Base-by-base conservation (phyloP, 2,329 filamentous ascomycete genomes). In the Chlorencoelia australis region DNA sequence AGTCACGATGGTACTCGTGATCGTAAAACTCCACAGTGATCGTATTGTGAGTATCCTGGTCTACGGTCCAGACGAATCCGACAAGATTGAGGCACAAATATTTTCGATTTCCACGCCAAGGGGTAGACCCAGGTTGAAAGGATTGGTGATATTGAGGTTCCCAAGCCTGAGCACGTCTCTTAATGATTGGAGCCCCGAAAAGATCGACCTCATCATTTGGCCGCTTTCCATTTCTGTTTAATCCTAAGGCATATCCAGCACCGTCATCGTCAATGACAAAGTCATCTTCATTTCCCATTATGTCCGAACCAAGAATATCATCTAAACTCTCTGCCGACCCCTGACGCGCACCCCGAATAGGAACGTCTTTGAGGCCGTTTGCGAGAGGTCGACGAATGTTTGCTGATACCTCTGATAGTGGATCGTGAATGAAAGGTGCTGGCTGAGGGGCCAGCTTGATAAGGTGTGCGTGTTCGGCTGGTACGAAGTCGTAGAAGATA, bases 21-120 rank as follows among this genome's bases (percentile, higher is more conserved):
- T 98, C 93, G 57, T 96, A 95, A 58, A 98, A 98, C 53, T 96
- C 91, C 2, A 96, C 88, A 0, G 88, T 95, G 8, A 98, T 80
- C 2, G 91, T 98, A 56, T 96, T 77, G 50, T 89, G 82, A 0
- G 82, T 83, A 53, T 95, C 88, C 59, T 98, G 91, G 49, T 94
- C 84, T 13, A 98, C 85, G 0, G 89, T 96, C 86, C 91, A 98
- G 7, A 95, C 84, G 53, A 93, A 91, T 1, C 93, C 91, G 35
- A 88, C 84, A 41, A 98, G 65, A 55, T 96, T 96, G 26, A 96
- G 72, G 54, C 86, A 94, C 1, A 98, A 71, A 55, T 98, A 94
- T 55, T 89, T 85, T 45, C 91, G 73, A 58, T 94, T 91, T 2
- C 91, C 91, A 44, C 86, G 77, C 93, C 91, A 98, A 0, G 89